Evolutionary conservation across 129 eudicot species (phyloP).

Genomic region (Calendula officinalis): DNA sequence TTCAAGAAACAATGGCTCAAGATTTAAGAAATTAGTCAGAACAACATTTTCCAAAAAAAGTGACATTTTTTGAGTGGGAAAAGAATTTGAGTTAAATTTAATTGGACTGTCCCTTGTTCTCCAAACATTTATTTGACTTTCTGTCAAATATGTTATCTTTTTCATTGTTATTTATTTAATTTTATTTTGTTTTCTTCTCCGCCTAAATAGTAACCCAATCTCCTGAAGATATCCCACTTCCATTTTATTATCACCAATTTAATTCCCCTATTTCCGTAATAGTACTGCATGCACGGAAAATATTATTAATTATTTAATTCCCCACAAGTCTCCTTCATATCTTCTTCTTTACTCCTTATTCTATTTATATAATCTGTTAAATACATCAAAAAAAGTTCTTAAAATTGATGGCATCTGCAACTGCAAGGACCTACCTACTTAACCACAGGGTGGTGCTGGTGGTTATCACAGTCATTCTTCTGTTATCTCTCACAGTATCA

Average conservation of each 20-base stretch:
- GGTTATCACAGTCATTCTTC: constrained; percentile 34
- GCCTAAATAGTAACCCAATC: constrained; percentile 35
- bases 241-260: constrained; percentile 13
- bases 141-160: constrained; percentile 6
- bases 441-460: constrained; percentile 35
- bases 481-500: constrained; percentile 34
- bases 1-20: constrained; percentile 25
- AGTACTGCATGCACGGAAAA: constrained; percentile 35
- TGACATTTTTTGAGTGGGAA: constrained; percentile 17
- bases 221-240: constrained; percentile 24
- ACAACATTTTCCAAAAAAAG: constrained; percentile 45
- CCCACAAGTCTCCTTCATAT: constrained; percentile 20
- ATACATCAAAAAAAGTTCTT: constrained; percentile 12
- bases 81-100: constrained; percentile 28
- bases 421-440: constrained; percentile 42
- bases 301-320: constrained; percentile 7
- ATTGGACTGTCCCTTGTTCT: constrained; percentile 42
- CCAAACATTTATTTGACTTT: constrained; percentile 33
- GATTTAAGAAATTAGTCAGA: constrained; percentile 17
- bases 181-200: constrained; percentile 13
- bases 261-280: constrained; percentile 24
- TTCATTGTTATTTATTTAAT: neutral
- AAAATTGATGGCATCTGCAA: constrained; percentile 46
- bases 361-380: constrained; percentile 9
- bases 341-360: neutral